Evolutionary conservation across 352 stramenopile genomes (phyloP).

Genomic region (Globisporangium paroecandrum): DNA sequence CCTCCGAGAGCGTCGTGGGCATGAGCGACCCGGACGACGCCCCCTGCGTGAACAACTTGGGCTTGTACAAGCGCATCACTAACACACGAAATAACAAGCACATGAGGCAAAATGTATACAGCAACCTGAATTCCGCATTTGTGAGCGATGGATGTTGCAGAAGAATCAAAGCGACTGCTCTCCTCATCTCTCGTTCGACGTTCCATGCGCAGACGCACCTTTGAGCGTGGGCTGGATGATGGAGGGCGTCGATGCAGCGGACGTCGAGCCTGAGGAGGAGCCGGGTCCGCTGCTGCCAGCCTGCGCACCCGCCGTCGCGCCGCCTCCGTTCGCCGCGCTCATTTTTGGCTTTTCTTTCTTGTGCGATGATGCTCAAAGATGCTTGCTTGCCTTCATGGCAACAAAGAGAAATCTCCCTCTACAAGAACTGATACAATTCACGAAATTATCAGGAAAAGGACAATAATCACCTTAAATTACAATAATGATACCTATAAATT

Average conservation of each 20-base stretch:
- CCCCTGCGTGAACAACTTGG: constrained; percentile 69
- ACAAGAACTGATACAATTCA: background rate
- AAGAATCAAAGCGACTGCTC: background rate
- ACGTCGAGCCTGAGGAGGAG: constrained; percentile 13
- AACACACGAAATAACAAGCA: background rate
- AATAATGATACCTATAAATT: background rate
- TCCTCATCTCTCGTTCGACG: background rate
- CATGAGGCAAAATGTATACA: background rate
- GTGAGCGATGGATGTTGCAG: background rate
- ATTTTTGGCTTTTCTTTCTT: constrained; percentile 2
- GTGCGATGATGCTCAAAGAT: background rate
- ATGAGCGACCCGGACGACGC: constrained; percentile 51
- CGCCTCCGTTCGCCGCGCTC: constrained; percentile 1
- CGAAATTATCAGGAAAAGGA: background rate
- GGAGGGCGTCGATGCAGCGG: background rate
- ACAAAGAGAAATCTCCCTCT: constrained; percentile 1
- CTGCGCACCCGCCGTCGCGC: background rate
- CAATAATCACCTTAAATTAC: background rate
- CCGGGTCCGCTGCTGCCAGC: constrained; percentile 13
- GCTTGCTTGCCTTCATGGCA: background rate
- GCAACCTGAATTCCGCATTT: background rate
- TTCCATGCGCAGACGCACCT: constrained; percentile 27
- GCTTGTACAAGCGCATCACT: constrained; percentile 93
- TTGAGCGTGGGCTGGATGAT: constrained; percentile 74
- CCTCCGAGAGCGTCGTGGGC: constrained; percentile 48